A percentile compares a stretch with the other conserved stretches of the same genome.
phyloP scores from a whole-genome alignment of 768 basidiomycete genomes.

The Multifurca ochricompacta region DNA sequence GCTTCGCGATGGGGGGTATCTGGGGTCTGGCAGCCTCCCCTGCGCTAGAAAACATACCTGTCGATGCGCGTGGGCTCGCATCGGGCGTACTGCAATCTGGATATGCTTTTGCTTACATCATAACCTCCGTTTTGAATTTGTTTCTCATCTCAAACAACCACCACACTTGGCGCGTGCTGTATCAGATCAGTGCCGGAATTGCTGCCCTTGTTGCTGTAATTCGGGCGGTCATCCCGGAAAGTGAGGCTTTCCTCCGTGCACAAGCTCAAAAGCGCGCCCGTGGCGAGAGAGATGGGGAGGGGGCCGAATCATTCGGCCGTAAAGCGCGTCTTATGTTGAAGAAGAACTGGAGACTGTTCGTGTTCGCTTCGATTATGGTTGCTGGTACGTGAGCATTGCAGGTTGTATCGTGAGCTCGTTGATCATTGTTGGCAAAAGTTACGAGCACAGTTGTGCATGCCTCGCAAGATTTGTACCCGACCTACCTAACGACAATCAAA shows the following conservation, averaged over 20 bases:
- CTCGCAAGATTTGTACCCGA: slow-evolving; percentile 36
- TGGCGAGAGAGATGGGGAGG: slow-evolving; percentile 34
- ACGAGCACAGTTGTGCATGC: slow-evolving; percentile 47
- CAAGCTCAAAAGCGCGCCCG: slow-evolving; percentile 41
- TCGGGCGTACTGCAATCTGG: slow-evolving; percentile 85
- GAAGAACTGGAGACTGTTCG: slow-evolving; percentile 71
- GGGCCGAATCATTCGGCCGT: slow-evolving; percentile 59
- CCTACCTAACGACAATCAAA: slow-evolving; percentile 31
- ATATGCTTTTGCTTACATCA: slow-evolving; percentile 79
- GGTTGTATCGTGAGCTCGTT: background rate
- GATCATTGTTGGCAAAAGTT: slow-evolving; percentile 20
- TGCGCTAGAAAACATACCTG: slow-evolving; percentile 81
- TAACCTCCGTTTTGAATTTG: slow-evolving; percentile 79
- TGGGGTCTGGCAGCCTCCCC: slow-evolving; percentile 81
- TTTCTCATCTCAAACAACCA: slow-evolving; percentile 37
- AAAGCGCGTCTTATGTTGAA: slow-evolving; percentile 73
- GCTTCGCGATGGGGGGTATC: slow-evolving; percentile 81
- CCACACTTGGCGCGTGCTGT: slow-evolving; percentile 60
- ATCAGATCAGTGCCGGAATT: slow-evolving; percentile 76
- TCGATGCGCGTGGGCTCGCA: slow-evolving; percentile 78
- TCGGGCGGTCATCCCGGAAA: slow-evolving; percentile 71
- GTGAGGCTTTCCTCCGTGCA: slow-evolving; percentile 58
- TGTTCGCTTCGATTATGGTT: slow-evolving; percentile 80
- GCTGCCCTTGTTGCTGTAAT: slow-evolving; percentile 60
- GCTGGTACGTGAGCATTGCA: slow-evolving; percentile 30